These are phyloP conservation scores for Magnusiomyces clavatus DNA, from an alignment of 1,139 yeast species.

Conservation along the genomic window DNA sequence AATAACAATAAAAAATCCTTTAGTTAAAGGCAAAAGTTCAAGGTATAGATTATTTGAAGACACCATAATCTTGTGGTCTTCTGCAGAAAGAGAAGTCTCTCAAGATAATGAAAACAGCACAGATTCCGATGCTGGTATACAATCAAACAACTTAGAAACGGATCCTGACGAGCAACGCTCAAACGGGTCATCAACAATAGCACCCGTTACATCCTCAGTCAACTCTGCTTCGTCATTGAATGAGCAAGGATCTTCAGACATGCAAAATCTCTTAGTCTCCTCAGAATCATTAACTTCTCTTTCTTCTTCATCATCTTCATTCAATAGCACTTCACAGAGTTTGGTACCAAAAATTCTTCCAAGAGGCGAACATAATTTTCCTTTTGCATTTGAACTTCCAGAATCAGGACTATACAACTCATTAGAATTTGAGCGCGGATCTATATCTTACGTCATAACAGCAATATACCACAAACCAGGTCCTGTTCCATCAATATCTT, in stretches of 20 bases:
- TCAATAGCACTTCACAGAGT: slow-evolving; percentile 13
- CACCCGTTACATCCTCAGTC: neutral
- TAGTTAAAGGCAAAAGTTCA: slow-evolving; percentile 28
- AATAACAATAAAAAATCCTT: slow-evolving; percentile 37
- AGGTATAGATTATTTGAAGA: slow-evolving; percentile 50
- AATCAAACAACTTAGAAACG: neutral
- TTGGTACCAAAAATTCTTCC: slow-evolving; percentile 10
- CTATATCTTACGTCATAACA: slow-evolving; percentile 58
- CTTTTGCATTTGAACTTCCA: slow-evolving; percentile 74
- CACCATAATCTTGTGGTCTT: slow-evolving; percentile 61
- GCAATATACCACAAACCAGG: slow-evolving; percentile 42
- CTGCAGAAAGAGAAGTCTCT: slow-evolving; percentile 23
- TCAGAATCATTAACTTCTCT: slow-evolving; percentile 5
- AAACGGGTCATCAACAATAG: neutral
- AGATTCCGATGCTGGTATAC: neutral
- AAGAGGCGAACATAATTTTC: slow-evolving; percentile 79
- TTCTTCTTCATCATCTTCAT: slow-evolving; percentile 8
- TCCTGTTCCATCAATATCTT: slow-evolving; percentile 19
- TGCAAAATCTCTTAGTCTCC: neutral
- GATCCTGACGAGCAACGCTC: neutral
- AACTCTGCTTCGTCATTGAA: slow-evolving; percentile 1
- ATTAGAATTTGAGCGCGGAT: slow-evolving; percentile 78
- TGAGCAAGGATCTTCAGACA: neutral
- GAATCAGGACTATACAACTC: slow-evolving; percentile 62
- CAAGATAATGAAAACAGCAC: neutral